A percentile compares a stretch with the other conserved stretches of the same genome.
Evolutionary conservation across 2,329 filamentous ascomycete genomes (phyloP).

Genomic region (Cladophialophora carrionii): DNA sequence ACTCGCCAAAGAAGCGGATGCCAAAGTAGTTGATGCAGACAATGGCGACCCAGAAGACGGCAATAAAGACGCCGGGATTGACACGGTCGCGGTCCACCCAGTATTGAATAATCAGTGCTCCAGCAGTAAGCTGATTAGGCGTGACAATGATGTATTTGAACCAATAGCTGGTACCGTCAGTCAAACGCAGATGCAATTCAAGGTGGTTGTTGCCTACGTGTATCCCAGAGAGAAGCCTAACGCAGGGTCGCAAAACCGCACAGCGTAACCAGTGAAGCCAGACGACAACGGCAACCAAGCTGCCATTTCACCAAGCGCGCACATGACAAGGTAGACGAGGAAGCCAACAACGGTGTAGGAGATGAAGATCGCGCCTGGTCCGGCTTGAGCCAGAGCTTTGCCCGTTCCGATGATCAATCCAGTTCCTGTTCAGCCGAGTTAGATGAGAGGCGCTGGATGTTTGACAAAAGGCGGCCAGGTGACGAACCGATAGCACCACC

Average conservation of each 20-base stretch:
- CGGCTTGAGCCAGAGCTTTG: constrained; percentile 59
- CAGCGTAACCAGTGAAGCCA: constrained; percentile 80
- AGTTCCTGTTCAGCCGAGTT: constrained; percentile 35
- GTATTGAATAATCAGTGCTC: constrained; percentile 75
- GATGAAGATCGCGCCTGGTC: constrained; percentile 50
- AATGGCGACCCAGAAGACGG: constrained; percentile 68
- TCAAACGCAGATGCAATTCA: background rate
- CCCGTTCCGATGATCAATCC: constrained; percentile 69
- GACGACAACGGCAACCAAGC: constrained; percentile 76
- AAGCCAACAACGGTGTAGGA: constrained; percentile 51
- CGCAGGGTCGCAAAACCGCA: constrained; percentile 77
- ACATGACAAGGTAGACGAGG: constrained; percentile 80
- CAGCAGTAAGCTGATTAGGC: constrained; percentile 81
- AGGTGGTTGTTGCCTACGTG: constrained; percentile 54
- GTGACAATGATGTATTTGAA: constrained; percentile 83
- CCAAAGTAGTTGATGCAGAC: constrained; percentile 71
- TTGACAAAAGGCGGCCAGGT: background rate
- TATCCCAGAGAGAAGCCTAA: constrained; percentile 78
- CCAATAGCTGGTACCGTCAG: constrained; percentile 52
- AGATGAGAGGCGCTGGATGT: background rate
- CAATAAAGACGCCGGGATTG: constrained; percentile 79
- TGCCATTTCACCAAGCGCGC: constrained; percentile 80
- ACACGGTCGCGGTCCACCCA: constrained; percentile 69
- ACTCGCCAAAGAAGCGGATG: constrained; percentile 71
- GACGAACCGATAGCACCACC: constrained; percentile 47